phyloP scores from a whole-genome alignment of 768 basidiomycete species.

The Steccherinum ochraceum region DNA sequence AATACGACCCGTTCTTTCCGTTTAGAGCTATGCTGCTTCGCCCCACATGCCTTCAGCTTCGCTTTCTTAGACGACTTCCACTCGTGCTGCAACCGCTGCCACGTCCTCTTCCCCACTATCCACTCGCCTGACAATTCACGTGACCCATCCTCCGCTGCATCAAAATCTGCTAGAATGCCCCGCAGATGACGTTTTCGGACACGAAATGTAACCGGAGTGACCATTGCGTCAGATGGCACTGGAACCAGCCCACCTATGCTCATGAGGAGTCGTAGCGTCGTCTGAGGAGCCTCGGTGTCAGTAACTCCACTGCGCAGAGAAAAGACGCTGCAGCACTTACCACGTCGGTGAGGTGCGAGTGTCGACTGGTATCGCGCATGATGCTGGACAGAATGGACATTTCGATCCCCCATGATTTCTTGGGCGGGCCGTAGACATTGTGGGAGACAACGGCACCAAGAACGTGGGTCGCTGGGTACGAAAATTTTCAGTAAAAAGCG shows the following conservation, averaged over 20 bases:
- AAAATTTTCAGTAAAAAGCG: conserved; percentile 4
- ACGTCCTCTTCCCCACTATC: conserved; percentile 91
- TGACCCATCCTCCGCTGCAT: conserved; percentile 66
- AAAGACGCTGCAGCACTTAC: conserved; percentile 32
- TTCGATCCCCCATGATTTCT: conserved; percentile 89
- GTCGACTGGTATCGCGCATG: conserved; percentile 77
- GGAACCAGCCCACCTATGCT: conserved; percentile 77
- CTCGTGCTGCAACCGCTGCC: conserved; percentile 81
- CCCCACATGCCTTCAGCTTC: conserved; percentile 3
- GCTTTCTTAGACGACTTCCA: conserved; percentile 44
- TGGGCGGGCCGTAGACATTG: conserved; percentile 80
- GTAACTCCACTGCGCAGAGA: background rate
- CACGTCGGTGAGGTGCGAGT: conserved; percentile 81
- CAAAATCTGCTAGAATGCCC: conserved; percentile 74
- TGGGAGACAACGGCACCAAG: conserved; percentile 71
- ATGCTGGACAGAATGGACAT: conserved; percentile 87
- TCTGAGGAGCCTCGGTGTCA: conserved; percentile 19
- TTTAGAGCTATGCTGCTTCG: conserved; percentile 23
- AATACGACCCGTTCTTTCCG: conserved; percentile 79
- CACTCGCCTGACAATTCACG: conserved; percentile 92
- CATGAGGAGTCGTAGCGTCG: conserved; percentile 57
- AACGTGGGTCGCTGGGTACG: conserved; percentile 32
- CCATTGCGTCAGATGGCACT: conserved; percentile 85
- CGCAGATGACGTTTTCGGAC: conserved; percentile 67
- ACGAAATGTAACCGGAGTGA: conserved; percentile 89